A percentile compares a stretch with the other conserved stretches of the same genome.
Conservation (phyloP, 306 rosid genomes). For the Hippophae gyantsensis region DNA sequence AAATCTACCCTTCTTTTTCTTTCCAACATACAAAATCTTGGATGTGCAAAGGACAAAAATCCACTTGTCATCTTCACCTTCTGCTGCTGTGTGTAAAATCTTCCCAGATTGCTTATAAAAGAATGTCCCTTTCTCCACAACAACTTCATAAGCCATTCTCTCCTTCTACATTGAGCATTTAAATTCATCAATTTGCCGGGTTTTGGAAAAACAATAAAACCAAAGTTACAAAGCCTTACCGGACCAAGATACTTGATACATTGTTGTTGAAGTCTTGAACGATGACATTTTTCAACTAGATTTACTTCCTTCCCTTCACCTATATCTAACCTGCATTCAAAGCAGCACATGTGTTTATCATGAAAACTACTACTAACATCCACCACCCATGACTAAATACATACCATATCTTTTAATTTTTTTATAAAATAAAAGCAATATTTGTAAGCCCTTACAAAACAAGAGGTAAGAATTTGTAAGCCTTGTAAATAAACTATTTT, state of each 20-base stretch:
- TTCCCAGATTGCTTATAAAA: conserved; percentile 66
- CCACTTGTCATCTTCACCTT: conserved; percentile 59
- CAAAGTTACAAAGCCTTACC: conserved; percentile 43
- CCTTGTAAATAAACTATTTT: too few relatives aligned
- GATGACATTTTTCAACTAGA: conserved; percentile 59
- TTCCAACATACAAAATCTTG: conserved; percentile 69
- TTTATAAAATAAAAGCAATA: too few relatives aligned
- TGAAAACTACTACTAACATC: too few relatives aligned
- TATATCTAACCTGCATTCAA: conserved; percentile 49
- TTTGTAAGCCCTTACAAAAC: too few relatives aligned
- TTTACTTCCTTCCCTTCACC: conserved; percentile 95
- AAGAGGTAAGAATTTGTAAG: too few relatives aligned
- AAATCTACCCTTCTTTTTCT: conserved; percentile 83
- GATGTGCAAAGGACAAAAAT: conserved; percentile 95
- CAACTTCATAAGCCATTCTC: conserved; percentile 82
- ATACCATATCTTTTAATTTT: too few relatives aligned
- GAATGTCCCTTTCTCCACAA: conserved; percentile 65
- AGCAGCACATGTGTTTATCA: too few relatives aligned
- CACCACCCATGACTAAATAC: too few relatives aligned
- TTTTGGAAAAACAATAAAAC: neutral
- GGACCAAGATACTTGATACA: conserved; percentile 96
- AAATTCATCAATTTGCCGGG: conserved; percentile 8
- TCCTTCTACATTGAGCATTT: conserved; percentile 55
- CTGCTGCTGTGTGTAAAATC: conserved; percentile 49
- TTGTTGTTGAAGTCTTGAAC: conserved; percentile 82